Percentiles rank a stretch among this genome's conserved stretches.
These are phyloP conservation scores for Tilletia caries DNA, from an alignment of 1,284 basidiomycete genomes.

Conservation along the genomic window DNA sequence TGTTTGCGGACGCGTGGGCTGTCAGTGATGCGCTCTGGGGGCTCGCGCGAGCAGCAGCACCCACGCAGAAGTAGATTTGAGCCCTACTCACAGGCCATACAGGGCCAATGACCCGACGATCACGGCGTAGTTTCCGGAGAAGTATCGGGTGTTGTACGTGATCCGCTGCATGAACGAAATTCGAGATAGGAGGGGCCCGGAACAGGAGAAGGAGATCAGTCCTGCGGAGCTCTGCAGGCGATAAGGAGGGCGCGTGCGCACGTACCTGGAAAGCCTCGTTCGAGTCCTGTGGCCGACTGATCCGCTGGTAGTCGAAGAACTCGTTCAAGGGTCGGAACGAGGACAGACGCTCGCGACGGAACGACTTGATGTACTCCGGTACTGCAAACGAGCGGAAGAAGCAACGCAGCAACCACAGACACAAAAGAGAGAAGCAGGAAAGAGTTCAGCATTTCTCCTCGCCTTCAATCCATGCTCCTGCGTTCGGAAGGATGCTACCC, in stretches of 20 bases:
- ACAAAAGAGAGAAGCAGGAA: background rate
- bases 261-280: slow-evolving; percentile 57
- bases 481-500: background rate
- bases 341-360: slow-evolving; percentile 74
- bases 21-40: background rate
- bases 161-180: slow-evolving; percentile 60
- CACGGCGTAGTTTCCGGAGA: slow-evolving; percentile 71
- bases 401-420: background rate
- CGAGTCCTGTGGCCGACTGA: slow-evolving; percentile 70
- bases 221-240: background rate
- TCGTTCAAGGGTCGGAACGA: slow-evolving; percentile 68
- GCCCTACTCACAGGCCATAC: slow-evolving; percentile 79
- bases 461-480: too few species aligned
- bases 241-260: slow-evolving; percentile 35
- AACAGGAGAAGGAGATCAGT: background rate
- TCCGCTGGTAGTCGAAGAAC: slow-evolving; percentile 76
- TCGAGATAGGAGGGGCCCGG: background rate
- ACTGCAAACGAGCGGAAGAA: slow-evolving; percentile 20
- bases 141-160: slow-evolving; percentile 76
- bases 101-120: slow-evolving; percentile 76
- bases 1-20: background rate
- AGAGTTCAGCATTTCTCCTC: too few species aligned
- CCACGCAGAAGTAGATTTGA: too few species aligned
- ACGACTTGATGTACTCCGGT: slow-evolving; percentile 35
- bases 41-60: background rate